Conservation (phyloP, 2,329 filamentous ascomycete species). For the Apiospora sp. region DNA sequence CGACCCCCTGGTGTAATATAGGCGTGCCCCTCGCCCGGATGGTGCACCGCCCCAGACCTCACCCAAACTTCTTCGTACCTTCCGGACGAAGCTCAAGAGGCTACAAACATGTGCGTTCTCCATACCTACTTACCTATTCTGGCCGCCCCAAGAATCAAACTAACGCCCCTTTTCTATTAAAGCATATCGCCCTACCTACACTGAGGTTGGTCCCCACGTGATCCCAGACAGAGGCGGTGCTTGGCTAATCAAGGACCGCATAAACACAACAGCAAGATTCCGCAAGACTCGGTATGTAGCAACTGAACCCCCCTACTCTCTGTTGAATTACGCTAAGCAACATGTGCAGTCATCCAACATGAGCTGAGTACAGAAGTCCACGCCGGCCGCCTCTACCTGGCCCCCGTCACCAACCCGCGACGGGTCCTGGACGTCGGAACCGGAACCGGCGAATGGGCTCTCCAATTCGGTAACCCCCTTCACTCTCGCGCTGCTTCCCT, state of each 20-base stretch:
- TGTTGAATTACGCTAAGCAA: too few relatives aligned
- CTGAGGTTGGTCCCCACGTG: background rate
- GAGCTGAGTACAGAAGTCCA: constrained; percentile 24
- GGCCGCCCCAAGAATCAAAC: background rate
- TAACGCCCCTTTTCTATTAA: background rate
- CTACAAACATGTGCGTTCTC: background rate
- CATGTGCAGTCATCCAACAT: background rate
- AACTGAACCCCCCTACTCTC: too few relatives aligned
- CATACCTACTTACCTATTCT: background rate
- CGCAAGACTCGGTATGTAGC: background rate
- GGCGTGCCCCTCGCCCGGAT: background rate
- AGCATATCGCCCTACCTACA: background rate
- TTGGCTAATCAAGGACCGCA: background rate
- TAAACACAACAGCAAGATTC: background rate
- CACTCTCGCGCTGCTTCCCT: background rate
- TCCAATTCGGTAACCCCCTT: constrained; percentile 30
- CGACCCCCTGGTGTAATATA: background rate
- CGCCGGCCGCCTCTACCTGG: constrained; percentile 41
- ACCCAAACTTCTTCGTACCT: background rate
- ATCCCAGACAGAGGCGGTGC: background rate
- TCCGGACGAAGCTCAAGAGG: background rate
- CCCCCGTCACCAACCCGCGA: constrained; percentile 38
- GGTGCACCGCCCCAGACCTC: background rate
- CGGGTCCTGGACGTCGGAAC: constrained; percentile 43
- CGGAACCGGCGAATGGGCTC: constrained; percentile 40